Percentiles rank a stretch among this genome's conserved stretches.
Evolutionary conservation across 225 moss, liverwort and hornwort species (phyloP).

Genomic region (Thuidium tamariscinum): DNA sequence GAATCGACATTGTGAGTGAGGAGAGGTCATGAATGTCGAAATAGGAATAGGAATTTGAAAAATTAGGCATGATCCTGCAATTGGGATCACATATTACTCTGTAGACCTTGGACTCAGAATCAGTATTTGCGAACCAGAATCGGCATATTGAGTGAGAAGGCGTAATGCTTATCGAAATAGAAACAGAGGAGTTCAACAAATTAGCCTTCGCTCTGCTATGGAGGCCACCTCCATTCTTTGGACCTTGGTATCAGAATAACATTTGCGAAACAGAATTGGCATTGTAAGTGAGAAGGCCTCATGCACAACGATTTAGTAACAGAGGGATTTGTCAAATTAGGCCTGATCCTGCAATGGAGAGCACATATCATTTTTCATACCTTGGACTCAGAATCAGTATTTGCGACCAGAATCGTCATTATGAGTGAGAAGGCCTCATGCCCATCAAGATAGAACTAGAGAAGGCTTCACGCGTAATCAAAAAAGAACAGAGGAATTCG

Average conservation of each 20-base stretch:
- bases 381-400: background rate
- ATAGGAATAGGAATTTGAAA: background rate
- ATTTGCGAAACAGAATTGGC: background rate
- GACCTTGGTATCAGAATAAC: background rate
- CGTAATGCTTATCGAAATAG: background rate
- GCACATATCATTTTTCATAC: too few relatives aligned
- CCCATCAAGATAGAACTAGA: too few relatives aligned
- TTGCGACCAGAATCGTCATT: background rate
- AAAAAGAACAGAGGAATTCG: background rate
- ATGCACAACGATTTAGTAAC: background rate
- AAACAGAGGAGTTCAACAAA: background rate
- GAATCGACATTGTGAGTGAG: background rate
- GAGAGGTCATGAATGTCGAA: background rate
- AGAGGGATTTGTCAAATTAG: background rate
- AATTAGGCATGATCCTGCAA: conserved; percentile 1
- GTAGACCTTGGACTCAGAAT: background rate
- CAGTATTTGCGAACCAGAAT: background rate
- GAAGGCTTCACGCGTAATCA: background rate
- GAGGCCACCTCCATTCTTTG: background rate
- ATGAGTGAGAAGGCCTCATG: background rate
- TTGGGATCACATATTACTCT: background rate
- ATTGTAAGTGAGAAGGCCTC: background rate
- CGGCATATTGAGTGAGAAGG: background rate
- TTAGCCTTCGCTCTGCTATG: background rate
- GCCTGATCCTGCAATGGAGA: conserved; percentile 2